phyloP scores from a whole-genome alignment of 768 basidiomycete genomes.

The Pholiota conissans region DNA sequence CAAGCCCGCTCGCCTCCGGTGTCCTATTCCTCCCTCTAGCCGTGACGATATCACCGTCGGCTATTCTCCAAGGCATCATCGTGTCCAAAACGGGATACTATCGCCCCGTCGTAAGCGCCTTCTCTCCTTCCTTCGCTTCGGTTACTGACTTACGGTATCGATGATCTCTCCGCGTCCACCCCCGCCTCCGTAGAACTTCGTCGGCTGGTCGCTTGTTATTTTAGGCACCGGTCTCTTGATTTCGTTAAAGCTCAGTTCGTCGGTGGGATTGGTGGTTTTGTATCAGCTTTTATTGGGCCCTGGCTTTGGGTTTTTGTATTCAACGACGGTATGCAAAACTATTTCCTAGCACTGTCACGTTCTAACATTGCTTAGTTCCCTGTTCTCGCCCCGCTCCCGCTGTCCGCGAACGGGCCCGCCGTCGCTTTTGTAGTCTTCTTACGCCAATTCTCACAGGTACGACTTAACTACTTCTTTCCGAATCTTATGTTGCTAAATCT shows the following conservation, averaged over 20 bases:
- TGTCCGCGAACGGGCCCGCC: conserved; percentile 4
- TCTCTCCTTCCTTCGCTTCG: neutral
- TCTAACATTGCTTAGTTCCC: neutral
- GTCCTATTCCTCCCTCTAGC: neutral
- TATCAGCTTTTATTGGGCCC: conserved; percentile 25
- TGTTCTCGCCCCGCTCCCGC: conserved; percentile 4
- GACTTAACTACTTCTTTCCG: neutral
- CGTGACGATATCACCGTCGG: neutral
- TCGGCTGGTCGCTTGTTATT: conserved; percentile 27
- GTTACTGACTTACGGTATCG: neutral
- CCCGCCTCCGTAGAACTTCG: conserved; percentile 6
- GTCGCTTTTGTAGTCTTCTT: conserved; percentile 4
- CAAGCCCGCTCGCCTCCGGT: neutral
- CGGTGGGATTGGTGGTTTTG: conserved; percentile 22
- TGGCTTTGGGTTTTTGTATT: conserved; percentile 25
- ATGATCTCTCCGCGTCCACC: no score
- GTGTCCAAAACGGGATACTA: conserved; percentile 1
- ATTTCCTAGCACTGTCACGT: neutral
- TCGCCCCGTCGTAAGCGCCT: neutral
- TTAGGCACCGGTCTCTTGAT: conserved; percentile 36
- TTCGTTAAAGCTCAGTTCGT: conserved; percentile 23
- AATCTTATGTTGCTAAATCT: neutral
- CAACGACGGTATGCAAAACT: conserved; percentile 13
- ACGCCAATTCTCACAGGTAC: conserved; percentile 7
- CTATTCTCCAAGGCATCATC: conserved; percentile 2